Evolutionary conservation across 495 filamentous ascomycete species (phyloP).

Genomic region (Penicillium mononematosum): DNA sequence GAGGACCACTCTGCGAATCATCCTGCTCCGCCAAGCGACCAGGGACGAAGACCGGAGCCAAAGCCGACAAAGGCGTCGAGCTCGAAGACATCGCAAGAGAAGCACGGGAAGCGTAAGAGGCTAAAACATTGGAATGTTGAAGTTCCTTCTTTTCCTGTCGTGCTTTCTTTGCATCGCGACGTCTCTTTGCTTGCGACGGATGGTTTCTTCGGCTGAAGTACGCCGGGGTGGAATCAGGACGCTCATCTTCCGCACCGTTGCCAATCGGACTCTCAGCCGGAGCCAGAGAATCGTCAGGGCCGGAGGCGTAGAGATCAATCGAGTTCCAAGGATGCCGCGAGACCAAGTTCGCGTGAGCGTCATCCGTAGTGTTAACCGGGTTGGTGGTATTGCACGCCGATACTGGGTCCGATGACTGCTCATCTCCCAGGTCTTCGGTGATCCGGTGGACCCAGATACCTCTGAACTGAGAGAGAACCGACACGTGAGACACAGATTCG

Average conservation of each 20-base stretch:
- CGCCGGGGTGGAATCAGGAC: background rate
- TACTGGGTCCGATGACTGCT: background rate
- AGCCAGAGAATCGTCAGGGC: too few relatives aligned
- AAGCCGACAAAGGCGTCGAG: slow-evolving; percentile 3
- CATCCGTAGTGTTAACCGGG: background rate
- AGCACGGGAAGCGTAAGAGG: background rate
- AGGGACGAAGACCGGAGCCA: background rate
- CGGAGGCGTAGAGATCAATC: background rate
- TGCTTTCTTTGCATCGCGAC: background rate
- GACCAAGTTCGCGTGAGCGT: background rate
- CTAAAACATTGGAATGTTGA: background rate
- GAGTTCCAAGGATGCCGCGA: slow-evolving; percentile 1
- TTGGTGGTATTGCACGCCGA: background rate
- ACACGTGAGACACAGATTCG: background rate
- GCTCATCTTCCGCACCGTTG: background rate
- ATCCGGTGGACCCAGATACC: background rate
- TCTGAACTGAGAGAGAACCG: background rate
- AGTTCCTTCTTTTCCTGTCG: background rate
- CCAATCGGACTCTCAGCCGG: background rate
- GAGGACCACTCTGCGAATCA: slow-evolving; percentile 4
- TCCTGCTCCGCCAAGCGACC: background rate
- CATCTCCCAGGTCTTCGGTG: background rate
- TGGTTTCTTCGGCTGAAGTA: background rate
- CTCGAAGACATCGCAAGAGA: background rate
- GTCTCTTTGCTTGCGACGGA: slow-evolving; percentile 3